Evolutionary conservation across 129 eudicot species (phyloP), one percentile per base, ranked within the genome.

Genomic region (Silybum marianum): DNA sequence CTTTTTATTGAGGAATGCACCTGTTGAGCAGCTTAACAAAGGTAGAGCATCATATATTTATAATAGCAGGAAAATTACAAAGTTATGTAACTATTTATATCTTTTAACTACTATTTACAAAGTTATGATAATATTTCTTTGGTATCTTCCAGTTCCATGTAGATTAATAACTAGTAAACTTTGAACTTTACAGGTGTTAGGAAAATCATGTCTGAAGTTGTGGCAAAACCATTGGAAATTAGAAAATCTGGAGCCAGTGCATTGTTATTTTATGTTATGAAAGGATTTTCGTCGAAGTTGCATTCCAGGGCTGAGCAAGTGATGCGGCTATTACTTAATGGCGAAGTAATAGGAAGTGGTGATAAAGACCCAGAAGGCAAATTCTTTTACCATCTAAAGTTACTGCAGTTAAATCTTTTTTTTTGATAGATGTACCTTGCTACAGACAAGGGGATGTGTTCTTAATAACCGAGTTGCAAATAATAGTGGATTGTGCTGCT

Each of bases 1-100:
- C 30, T 90, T 89, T 82, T 75, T 92, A 84, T 82, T 95, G 82
- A 92, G 99, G 82, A 93, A 86, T 84, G 88, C 98, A 71, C 93
- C 92, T 30, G 23, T 38, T 38, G 86, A 89, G 70, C 90, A 95
- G 88, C 86, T 91, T 68, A 83, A 67, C 26, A 89, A 82, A 90
- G 99, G 99, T 92, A 81, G 34, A 23, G 46, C 72, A 19, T 73
- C 23, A 4, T 86, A 7, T 86, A 72, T 38, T n/a, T n/a, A n/a
- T n/a, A n/a, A n/a, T n/a, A n/a, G n/a, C n/a, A n/a, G n/a, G n/a
- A n/a, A n/a, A n/a, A n/a, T n/a, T n/a, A n/a, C n/a, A n/a, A n/a
- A n/a, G n/a, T n/a, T n/a, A n/a, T n/a, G n/a, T n/a, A n/a, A n/a
- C n/a, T n/a, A n/a, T 40, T 40, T 40, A 9, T 0, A 40, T 7